A percentile compares a stretch with the other conserved stretches of the same genome.
Conservation (phyloP, 345 rosid species). For the Ricinus communis region DNA sequence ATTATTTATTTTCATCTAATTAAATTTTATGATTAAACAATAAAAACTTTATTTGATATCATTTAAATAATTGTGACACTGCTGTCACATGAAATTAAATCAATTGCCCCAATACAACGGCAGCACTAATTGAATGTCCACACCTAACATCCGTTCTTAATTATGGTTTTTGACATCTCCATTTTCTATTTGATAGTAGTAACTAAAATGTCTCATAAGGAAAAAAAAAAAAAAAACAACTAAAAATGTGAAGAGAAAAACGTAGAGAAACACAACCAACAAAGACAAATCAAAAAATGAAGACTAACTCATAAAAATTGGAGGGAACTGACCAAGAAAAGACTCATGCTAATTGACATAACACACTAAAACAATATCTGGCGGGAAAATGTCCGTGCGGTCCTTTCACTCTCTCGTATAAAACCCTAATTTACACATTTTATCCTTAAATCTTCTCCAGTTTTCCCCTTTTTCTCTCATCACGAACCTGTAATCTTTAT, state of each 20-base stretch:
- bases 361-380: constrained; percentile 2
- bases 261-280: background rate
- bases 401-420: constrained; percentile 1
- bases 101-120: too few species aligned
- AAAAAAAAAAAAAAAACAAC: background rate
- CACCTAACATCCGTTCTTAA: too few species aligned
- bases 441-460: background rate
- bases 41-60: too few species aligned
- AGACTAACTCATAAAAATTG: background rate
- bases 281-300: background rate
- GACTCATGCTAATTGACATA: background rate
- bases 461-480: background rate
- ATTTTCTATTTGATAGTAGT: too few species aligned
- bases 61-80: too few species aligned
- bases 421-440: constrained; percentile 8
- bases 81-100: too few species aligned
- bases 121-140: too few species aligned
- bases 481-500: background rate
- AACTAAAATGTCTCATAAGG: too few species aligned
- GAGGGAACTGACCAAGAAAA: constrained; percentile 16
- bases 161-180: too few species aligned
- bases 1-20: too few species aligned
- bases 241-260: too few species aligned
- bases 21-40: too few species aligned
- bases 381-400: constrained; percentile 28